Base-by-base conservation (phyloP, 805 yeast species). In the Teunomyces funiuensis region DNA sequence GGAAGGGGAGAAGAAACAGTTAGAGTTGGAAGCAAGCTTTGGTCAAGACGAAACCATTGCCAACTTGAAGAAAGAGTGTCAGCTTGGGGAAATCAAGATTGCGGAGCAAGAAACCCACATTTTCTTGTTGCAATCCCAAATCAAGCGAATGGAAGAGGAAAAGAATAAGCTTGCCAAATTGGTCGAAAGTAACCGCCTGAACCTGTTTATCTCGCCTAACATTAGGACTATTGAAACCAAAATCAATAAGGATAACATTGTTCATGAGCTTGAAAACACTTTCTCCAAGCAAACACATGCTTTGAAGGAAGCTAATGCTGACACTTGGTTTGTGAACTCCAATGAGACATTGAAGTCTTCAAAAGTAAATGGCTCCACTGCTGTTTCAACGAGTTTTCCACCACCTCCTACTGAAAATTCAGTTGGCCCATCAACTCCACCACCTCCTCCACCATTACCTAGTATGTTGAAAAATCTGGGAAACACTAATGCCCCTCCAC, bases 101-200 rank as follows among this genome's bases (percentile, higher is more conserved):
- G 54, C 55, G 6, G 40, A 47, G 2, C 65, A 61, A 36, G 60
- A 60, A 30, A 53, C 43, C 15, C 57, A 60, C 29, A 60, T 65
- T 15, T 49, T 44, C 4, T 20, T 52, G 5, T 50, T 67, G 22
- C 60, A 54, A 42, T 29, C 40, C 6, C 62, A 62, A 33, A 45
- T 63, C 2, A 44, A 41, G 31, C 49, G 42, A 4, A 31, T 59
- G 41, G 56, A 56, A 39, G 47, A 53, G 25, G 57, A 53, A 34
- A 52, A 45, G 28, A 17, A 41, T 16, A 46, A 40, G 25, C 19
- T 17, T 20, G 13, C 39, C 3, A 20, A 34, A 29, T n/a, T 28
- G n/a, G 19, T 14, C 15, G 33, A 28, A 11, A 25, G 26, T 2
- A 27, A 27, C 26, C 15, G 6, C 14, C 34, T 31, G 34, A 18